Percentiles rank a stretch among this genome's conserved stretches.
These are phyloP conservation scores for Hemileia vastatrix DNA, from an alignment of 1,284 basidiomycete genomes.

Conservation along the genomic window DNA sequence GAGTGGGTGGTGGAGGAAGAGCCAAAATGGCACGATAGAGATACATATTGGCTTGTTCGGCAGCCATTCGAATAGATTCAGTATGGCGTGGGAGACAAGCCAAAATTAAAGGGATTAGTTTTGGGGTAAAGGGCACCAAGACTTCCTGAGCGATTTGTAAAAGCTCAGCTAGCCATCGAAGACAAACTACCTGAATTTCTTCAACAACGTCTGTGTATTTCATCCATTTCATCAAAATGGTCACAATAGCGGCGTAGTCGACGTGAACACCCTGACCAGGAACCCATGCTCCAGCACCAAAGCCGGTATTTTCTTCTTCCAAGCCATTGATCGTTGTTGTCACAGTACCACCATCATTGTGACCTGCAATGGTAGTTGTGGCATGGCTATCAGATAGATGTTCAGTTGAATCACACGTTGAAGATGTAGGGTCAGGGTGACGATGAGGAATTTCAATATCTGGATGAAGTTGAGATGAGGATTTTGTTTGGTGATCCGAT, in stretches of 20 bases:
- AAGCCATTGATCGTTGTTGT: too few relatives aligned
- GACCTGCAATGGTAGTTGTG: too few relatives aligned
- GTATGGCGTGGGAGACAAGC: slow-evolving; percentile 89
- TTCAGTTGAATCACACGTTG: too few relatives aligned
- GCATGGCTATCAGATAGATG: too few relatives aligned
- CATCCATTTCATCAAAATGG: slow-evolving; percentile 85
- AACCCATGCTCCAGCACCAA: slow-evolving; percentile 59
- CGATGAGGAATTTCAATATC: too few relatives aligned
- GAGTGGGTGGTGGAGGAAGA: slow-evolving; percentile 60
- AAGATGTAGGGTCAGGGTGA: too few relatives aligned
- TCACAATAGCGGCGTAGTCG: slow-evolving; percentile 82
- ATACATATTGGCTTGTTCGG: slow-evolving; percentile 73
- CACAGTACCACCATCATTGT: too few relatives aligned
- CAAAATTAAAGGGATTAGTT: slow-evolving; percentile 80
- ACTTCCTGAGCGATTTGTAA: slow-evolving; percentile 77
- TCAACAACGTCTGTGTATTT: slow-evolving; percentile 60
- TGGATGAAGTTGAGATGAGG: too few relatives aligned
- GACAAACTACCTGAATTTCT: slow-evolving; percentile 48
- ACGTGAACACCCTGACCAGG: slow-evolving; percentile 88
- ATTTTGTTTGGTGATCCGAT: too few relatives aligned
- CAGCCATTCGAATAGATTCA: slow-evolving; percentile 75
- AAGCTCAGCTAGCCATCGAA: slow-evolving; percentile 88
- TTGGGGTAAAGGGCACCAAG: slow-evolving; percentile 86
- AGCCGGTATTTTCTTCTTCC: too few relatives aligned
- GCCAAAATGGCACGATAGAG: slow-evolving; percentile 76